A percentile compares a stretch with the other conserved stretches of the same genome.
phyloP scores from a whole-genome alignment of 2,329 filamentous ascomycete genomes.

The Bipolaris oryzae region DNA sequence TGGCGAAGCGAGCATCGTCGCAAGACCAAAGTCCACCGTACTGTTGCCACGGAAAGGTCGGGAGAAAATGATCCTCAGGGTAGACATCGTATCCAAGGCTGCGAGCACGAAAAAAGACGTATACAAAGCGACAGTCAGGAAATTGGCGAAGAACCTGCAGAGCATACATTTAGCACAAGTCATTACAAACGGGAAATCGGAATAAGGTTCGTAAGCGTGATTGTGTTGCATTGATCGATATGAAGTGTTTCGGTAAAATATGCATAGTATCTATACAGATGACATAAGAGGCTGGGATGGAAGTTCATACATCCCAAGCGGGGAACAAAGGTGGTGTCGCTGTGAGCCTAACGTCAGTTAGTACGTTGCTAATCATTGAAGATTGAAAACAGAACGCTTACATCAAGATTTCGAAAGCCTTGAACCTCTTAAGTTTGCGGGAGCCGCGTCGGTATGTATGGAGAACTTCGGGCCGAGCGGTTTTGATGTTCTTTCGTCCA shows the following conservation, averaged over 20 bases:
- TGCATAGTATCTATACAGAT: slow-evolving; percentile 27
- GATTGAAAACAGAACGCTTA: slow-evolving; percentile 49
- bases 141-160: slow-evolving; percentile 47
- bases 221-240: slow-evolving; percentile 12
- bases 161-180: slow-evolving; percentile 32
- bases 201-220: neutral
- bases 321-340: slow-evolving; percentile 48
- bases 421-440: slow-evolving; percentile 71
- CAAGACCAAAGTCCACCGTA: slow-evolving; percentile 48
- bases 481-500: slow-evolving; percentile 56
- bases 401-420: slow-evolving; percentile 81
- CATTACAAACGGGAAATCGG: neutral
- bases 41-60: slow-evolving; percentile 48
- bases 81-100: slow-evolving; percentile 49
- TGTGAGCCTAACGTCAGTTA: slow-evolving; percentile 38
- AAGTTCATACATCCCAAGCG: slow-evolving; percentile 50
- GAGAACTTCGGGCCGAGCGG: slow-evolving; percentile 62
- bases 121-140: slow-evolving; percentile 46
- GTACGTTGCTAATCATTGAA: neutral
- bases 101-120: slow-evolving; percentile 47
- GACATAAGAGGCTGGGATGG: slow-evolving; percentile 6
- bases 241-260: slow-evolving; percentile 16
- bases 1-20: slow-evolving; percentile 48
- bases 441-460: slow-evolving; percentile 71
- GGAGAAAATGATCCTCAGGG: slow-evolving; percentile 47